These are phyloP conservation scores for Nicotiana knightiana DNA, from an alignment of 257 asterid genomes.

Conservation along the genomic window DNA sequence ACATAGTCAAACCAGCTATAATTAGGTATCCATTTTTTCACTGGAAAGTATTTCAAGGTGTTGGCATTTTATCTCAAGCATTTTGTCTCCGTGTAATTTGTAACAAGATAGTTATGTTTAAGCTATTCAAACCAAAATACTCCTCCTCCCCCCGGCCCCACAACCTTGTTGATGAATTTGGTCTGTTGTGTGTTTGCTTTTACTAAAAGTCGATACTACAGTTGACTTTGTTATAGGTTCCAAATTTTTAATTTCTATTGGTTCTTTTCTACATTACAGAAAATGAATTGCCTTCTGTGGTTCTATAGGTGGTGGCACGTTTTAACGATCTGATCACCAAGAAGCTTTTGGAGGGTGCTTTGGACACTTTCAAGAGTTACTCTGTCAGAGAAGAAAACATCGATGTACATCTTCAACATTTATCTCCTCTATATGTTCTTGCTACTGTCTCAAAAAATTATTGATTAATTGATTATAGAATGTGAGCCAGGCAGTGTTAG, in stretches of 20 bases:
- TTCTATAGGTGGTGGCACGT: slow-evolving; percentile 82
- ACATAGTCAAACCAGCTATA: background rate
- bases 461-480: background rate
- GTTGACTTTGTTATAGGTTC: background rate
- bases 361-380: slow-evolving; percentile 79
- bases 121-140: background rate
- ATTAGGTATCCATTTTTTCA: background rate
- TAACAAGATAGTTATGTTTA: background rate
- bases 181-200: background rate
- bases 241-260: background rate
- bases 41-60: background rate
- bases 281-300: slow-evolving; percentile 11
- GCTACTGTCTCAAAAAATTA: background rate
- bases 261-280: background rate
- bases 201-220: background rate
- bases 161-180: background rate
- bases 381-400: slow-evolving; percentile 77
- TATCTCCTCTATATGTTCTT: slow-evolving; percentile 53
- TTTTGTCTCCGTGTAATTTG: background rate
- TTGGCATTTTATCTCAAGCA: background rate
- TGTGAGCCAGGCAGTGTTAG: background rate
- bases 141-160: no score
- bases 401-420: slow-evolving; percentile 47
- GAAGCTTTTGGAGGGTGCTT: slow-evolving; percentile 85
- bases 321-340: slow-evolving; percentile 89